Base-by-base conservation (phyloP, 2,329 filamentous ascomycete species). In the Pyrenophora graminea region DNA sequence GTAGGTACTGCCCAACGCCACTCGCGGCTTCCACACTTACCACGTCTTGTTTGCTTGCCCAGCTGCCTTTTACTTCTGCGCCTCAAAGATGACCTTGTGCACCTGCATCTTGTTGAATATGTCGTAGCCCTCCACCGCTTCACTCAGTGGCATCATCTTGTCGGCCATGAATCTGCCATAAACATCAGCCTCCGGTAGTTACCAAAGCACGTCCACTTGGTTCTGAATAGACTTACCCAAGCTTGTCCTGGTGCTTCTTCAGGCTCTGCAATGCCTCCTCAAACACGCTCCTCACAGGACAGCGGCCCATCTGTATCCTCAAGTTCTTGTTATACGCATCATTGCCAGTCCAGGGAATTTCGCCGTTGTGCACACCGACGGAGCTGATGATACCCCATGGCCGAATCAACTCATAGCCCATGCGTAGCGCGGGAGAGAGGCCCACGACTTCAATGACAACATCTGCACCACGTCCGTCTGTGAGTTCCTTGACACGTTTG, bases 381-480 rank as follows among this genome's bases (percentile, higher is more conserved):
- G 71, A 76, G 39, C 67, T 74, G 32, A 81, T 79, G 21, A 74
- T 63, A 0, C 79, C 79, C 76, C 76, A 81, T 0, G 79, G 79
- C 42, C 79, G 66, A 42, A 80, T 67, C 49, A 80, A 66, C 51
- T 81, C 78, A 48, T 75, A 80, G 3, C 74, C 74, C 64, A 80
- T 70, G 54, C 76, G 70, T 52, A 79, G 70, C 9, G 79, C 79
- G 30, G 78, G 75, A 33, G 74, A 75, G 44, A 80, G 67, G 5
- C 79, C 79, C 4, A 80, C 78, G 3, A 77, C 75, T 58, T 80
- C 78, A 39, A 96, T 85, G 2, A 94, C 85, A 15, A 90, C 85
- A 74, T 97, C 92, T 12, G 91, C 91, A 6, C 92, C 92, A 33
- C 92, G 81, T 6, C 91, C 91, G 13, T 88, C 80, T 0, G 90